Evolutionary conservation across 257 asterid genomes (phyloP).

Genomic region (Schizonepeta tenuifolia): DNA sequence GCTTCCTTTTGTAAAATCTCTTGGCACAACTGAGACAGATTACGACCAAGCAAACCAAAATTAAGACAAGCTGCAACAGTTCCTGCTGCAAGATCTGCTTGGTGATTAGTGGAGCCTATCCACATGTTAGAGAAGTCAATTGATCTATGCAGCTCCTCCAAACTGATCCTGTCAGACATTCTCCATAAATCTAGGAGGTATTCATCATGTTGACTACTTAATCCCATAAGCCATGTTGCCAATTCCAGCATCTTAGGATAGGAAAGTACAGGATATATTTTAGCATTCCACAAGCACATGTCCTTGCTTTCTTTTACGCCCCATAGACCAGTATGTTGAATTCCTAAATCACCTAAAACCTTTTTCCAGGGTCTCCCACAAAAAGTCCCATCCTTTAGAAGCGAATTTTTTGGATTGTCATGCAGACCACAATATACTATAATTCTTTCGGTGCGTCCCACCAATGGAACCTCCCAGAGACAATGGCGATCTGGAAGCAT

Average conservation of each 20-base stretch:
- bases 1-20: conserved; percentile 76
- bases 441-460: conserved; percentile 63
- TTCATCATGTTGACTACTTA: conserved; percentile 51
- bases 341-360: conserved; percentile 71
- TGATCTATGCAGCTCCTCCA: conserved; percentile 88
- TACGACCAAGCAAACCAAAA: conserved; percentile 87
- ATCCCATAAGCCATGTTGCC: conserved; percentile 95
- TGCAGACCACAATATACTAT: conserved; percentile 92
- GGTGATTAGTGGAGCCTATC: conserved; percentile 76
- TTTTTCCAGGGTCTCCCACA: conserved; percentile 97
- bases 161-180: conserved; percentile 69
- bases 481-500: conserved; percentile 97
- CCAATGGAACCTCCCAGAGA: conserved; percentile 97
- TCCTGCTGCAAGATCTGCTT: conserved; percentile 83
- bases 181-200: conserved; percentile 57
- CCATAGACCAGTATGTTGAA: conserved; percentile 80
- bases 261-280: conserved; percentile 72
- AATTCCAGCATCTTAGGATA: conserved; percentile 75
- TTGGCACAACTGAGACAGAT: conserved; percentile 79
- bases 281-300: conserved; percentile 94
- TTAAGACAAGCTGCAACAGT: conserved; percentile 79
- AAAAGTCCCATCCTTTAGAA: conserved; percentile 76
- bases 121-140: conserved; percentile 87
- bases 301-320: conserved; percentile 53
- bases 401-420: conserved; percentile 79